A percentile compares a stretch with the other conserved stretches of the same genome.
phyloP scores from a whole-genome alignment of 1,284 basidiomycete species.

The Moesziomyces sp. region DNA sequence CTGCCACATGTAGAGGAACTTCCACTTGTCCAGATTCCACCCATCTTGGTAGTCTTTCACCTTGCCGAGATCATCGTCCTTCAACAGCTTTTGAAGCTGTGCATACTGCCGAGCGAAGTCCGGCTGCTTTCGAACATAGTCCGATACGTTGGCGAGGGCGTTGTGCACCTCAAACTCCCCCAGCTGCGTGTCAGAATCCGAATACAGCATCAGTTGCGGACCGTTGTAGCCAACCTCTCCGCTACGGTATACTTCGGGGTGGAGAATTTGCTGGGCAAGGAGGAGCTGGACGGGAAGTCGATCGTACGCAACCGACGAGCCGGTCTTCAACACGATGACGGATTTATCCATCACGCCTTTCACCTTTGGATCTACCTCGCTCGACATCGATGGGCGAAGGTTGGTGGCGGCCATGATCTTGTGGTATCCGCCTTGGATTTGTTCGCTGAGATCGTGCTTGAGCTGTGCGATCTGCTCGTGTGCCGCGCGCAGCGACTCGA shows the following conservation, averaged over 20 bases:
- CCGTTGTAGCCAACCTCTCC: slow-evolving; percentile 9
- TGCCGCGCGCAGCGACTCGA: slow-evolving; percentile 16
- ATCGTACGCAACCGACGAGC: slow-evolving; percentile 28
- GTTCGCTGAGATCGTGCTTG: slow-evolving; percentile 7
- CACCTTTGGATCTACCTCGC: not conserved
- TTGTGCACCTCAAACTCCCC: slow-evolving; percentile 17
- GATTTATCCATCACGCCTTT: slow-evolving; percentile 11
- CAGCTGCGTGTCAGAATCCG: slow-evolving; percentile 11
- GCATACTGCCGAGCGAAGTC: slow-evolving; percentile 20
- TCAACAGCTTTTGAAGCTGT: slow-evolving; percentile 12
- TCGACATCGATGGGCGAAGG: not conserved
- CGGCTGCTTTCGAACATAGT: slow-evolving; percentile 4
- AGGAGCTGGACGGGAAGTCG: slow-evolving; percentile 34
- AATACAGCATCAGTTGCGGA: slow-evolving; percentile 26
- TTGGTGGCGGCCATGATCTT: slow-evolving; percentile 3
- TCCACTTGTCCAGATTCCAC: slow-evolving; percentile 39
- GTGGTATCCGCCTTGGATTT: slow-evolving; percentile 6
- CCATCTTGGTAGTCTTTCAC: slow-evolving; percentile 7
- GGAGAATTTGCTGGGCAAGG: slow-evolving; percentile 8
- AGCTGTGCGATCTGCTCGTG: slow-evolving; percentile 13
- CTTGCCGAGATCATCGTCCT: slow-evolving; percentile 1
- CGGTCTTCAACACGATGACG: slow-evolving; percentile 38
- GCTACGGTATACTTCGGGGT: slow-evolving; percentile 5
- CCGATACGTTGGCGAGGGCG: slow-evolving; percentile 33
- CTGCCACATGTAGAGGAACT: slow-evolving; percentile 45